Conservation (phyloP, 345 rosid genomes). For the Populus alba region DNA sequence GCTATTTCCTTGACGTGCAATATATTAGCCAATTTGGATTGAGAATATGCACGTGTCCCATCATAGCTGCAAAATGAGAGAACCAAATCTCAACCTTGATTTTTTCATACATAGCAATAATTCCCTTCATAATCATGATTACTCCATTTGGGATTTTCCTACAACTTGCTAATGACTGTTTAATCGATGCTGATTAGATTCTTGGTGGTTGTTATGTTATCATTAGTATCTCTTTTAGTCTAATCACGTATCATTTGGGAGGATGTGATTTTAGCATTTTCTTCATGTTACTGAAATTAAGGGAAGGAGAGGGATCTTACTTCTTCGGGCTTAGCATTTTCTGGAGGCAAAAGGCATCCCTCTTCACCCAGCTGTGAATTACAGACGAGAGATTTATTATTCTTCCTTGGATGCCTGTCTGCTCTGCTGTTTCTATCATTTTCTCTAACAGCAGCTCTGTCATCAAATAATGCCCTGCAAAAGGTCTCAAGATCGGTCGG, state of each 20-base stretch:
- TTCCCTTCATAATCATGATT: not conserved
- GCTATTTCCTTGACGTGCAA: slow-evolving; percentile 81
- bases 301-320: slow-evolving; percentile 36
- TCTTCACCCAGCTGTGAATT: slow-evolving; percentile 82
- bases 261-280: not conserved
- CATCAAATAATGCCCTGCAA: slow-evolving; percentile 82
- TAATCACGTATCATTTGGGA: not conserved
- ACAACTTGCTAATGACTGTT: not conserved
- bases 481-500: not conserved
- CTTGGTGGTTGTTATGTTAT: not conserved
- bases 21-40: slow-evolving; percentile 76
- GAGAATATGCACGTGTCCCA: slow-evolving; percentile 88
- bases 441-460: slow-evolving; percentile 74
- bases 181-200: not conserved
- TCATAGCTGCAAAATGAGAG: slow-evolving; percentile 49
- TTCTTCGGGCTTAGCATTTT: slow-evolving; percentile 63
- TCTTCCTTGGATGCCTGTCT: slow-evolving; percentile 73
- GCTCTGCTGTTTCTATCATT: slow-evolving; percentile 74
- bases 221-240: too few relatives aligned
- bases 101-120: not conserved
- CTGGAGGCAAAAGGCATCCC: slow-evolving; percentile 56
- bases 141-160: not conserved
- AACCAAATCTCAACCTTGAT: not conserved
- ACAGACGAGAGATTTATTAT: slow-evolving; percentile 90
- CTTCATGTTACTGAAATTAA: not conserved